phyloP scores from a whole-genome alignment of 352 stramenopile genomes.

The Pythium aristosporum region DNA sequence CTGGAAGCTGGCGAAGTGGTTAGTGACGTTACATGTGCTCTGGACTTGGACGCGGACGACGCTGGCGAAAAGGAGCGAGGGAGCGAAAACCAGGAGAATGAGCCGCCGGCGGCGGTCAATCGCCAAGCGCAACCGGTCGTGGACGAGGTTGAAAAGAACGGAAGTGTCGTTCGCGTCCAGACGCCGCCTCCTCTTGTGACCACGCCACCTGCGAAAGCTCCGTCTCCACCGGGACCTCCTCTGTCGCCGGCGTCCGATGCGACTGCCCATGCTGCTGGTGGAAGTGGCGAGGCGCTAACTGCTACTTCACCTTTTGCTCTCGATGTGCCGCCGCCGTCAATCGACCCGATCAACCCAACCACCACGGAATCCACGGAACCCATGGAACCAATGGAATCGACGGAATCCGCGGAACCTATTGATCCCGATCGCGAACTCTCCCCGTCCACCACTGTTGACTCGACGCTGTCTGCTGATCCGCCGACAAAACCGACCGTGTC shows the following conservation, averaged over 20 bases:
- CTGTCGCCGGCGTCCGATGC: constrained; percentile 7
- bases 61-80: neutral
- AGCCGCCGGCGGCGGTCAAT: constrained; percentile 2
- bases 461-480: neutral
- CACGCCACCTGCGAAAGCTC: neutral
- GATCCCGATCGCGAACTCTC: neutral
- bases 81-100: constrained; percentile 22
- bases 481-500: neutral
- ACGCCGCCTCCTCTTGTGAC: neutral
- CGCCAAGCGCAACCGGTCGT: neutral
- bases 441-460: neutral
- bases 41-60: neutral
- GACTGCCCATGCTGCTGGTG: neutral
- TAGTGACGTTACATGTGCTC: constrained; percentile 22
- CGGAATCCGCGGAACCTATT: neutral
- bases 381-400: neutral
- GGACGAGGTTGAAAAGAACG: neutral
- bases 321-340: constrained; percentile 7
- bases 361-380: neutral
- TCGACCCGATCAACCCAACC: neutral
- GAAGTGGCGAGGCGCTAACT: constrained; percentile 19
- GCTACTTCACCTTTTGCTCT: constrained; percentile 22
- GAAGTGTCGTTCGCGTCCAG: neutral
- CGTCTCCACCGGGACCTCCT: neutral
- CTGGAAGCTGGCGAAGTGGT: constrained; percentile 24